These are phyloP conservation scores for Vickermania ingenoplastis DNA, from an alignment of 208 protist genomes.

Conservation along the genomic window DNA sequence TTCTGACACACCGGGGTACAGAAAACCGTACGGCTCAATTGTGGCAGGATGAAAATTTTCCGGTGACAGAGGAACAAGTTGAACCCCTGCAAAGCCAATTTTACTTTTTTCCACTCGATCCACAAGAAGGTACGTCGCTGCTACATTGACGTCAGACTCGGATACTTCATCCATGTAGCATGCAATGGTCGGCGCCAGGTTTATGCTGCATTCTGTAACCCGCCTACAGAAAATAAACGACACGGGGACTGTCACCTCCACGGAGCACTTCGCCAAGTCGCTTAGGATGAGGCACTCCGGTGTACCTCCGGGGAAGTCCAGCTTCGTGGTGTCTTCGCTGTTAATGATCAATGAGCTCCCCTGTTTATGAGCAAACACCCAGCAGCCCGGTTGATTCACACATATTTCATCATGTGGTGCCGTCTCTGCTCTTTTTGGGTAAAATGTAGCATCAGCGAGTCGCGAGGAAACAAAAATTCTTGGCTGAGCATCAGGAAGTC, in stretches of 20 bases:
- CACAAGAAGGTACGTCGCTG: background rate
- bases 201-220: background rate
- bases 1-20: conserved; percentile 48
- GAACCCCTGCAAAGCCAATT: background rate
- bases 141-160: background rate
- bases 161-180: background rate
- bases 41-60: conserved; percentile 4
- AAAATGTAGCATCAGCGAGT: no score
- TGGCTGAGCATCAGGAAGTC: conserved; percentile 7
- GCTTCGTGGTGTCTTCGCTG: background rate
- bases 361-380: background rate
- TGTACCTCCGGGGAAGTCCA: no score
- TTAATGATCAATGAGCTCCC: background rate
- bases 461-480: background rate
- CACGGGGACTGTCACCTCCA: background rate
- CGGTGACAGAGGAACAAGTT: background rate
- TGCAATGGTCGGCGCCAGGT: background rate
- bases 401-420: background rate
- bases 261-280: background rate
- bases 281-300: background rate
- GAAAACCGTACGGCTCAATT: conserved; percentile 28
- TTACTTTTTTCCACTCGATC: background rate
- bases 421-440: background rate
- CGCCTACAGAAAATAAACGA: background rate
- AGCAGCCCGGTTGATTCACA: background rate